These are phyloP conservation scores for Durusdinium trenchii DNA, from an alignment of 73 alveolate genomes.

Conservation along the genomic window DNA sequence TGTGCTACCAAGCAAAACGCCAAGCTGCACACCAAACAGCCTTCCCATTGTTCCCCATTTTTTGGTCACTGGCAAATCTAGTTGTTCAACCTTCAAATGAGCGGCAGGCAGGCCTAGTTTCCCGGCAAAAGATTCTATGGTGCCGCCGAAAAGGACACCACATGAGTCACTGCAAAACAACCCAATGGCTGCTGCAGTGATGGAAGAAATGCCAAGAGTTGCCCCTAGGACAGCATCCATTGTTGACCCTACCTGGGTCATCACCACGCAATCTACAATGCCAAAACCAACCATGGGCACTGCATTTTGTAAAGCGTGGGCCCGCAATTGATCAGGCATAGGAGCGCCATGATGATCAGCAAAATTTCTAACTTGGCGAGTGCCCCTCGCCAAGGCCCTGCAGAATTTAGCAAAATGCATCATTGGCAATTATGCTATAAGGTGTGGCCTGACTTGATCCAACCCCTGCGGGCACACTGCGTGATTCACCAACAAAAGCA, in stretches of 20 bases:
- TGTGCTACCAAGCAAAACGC: slow-evolving; percentile 80
- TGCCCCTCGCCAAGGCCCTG: too few species aligned
- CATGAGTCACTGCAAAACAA: slow-evolving; percentile 91
- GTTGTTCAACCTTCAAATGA: slow-evolving; percentile 56
- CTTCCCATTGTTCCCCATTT: slow-evolving; percentile 55
- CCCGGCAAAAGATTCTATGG: slow-evolving; percentile 87
- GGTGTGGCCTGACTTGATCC: too few species aligned
- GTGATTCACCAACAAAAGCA: too few species aligned
- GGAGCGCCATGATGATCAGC: too few species aligned
- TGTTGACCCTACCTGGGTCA: slow-evolving; percentile 93
- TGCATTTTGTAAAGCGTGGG: slow-evolving; percentile 77
- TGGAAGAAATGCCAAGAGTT: slow-evolving; percentile 71
- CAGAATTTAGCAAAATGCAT: too few species aligned
- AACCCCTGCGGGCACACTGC: too few species aligned
- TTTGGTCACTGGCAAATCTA: slow-evolving; percentile 54
- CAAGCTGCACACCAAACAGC: slow-evolving; percentile 69
- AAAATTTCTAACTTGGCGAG: too few species aligned
- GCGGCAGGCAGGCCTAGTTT: slow-evolving; percentile 73
- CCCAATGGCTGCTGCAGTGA: slow-evolving; percentile 85
- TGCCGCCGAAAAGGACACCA: slow-evolving; percentile 81
- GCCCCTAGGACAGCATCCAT: slow-evolving; percentile 86
- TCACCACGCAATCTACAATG: slow-evolving; percentile 74
- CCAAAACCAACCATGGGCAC: slow-evolving; percentile 91
- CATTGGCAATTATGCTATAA: too few species aligned
- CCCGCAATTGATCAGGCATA: slow-evolving; percentile 12